Evolutionary conservation across 495 filamentous ascomycete species (phyloP).

Genomic region (Penicillium flavigenum): DNA sequence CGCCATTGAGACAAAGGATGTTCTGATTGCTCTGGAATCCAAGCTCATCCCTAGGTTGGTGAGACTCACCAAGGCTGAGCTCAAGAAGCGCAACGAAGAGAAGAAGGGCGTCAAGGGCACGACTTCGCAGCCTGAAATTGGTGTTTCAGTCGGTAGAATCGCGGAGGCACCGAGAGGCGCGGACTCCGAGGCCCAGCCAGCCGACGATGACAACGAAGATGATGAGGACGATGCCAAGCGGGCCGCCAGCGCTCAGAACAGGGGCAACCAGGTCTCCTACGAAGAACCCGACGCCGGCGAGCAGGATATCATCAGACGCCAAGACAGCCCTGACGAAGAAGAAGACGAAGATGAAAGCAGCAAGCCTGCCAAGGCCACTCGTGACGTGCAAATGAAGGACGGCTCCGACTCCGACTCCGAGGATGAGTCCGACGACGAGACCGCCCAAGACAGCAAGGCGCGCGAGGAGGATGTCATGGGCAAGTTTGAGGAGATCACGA

Average conservation of each 20-base stretch:
- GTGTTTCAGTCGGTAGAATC: slow-evolving; percentile 68
- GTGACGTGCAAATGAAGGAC: slow-evolving; percentile 36
- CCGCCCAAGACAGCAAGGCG: slow-evolving; percentile 44
- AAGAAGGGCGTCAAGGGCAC: slow-evolving; percentile 58
- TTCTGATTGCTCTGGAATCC: slow-evolving; percentile 72
- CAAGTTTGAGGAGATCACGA: slow-evolving; percentile 60
- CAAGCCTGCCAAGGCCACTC: slow-evolving; percentile 9
- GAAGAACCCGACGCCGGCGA: slow-evolving; percentile 92
- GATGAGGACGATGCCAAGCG: slow-evolving; percentile 85
- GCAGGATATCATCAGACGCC: slow-evolving; percentile 59
- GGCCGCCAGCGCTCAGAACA: slow-evolving; percentile 70
- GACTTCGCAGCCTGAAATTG: slow-evolving; percentile 76
- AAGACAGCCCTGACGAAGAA: slow-evolving; percentile 42
- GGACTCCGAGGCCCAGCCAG: slow-evolving; percentile 59
- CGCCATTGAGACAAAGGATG: slow-evolving; percentile 73
- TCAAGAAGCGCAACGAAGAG: slow-evolving; percentile 72
- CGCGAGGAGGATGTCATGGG: slow-evolving; percentile 68
- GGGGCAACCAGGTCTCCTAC: slow-evolving; percentile 78
- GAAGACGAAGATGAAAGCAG: slow-evolving; percentile 45
- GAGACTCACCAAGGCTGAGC: slow-evolving; percentile 64
- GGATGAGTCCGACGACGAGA: slow-evolving; percentile 39
- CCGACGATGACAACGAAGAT: slow-evolving; percentile 72
- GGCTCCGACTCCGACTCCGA: slow-evolving; percentile 29
- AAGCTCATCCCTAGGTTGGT: slow-evolving; percentile 73
- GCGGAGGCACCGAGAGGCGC: slow-evolving; percentile 57